Conservation (phyloP, 2,329 filamentous ascomycete species). For the Pseudogymnoascus sp. region DNA sequence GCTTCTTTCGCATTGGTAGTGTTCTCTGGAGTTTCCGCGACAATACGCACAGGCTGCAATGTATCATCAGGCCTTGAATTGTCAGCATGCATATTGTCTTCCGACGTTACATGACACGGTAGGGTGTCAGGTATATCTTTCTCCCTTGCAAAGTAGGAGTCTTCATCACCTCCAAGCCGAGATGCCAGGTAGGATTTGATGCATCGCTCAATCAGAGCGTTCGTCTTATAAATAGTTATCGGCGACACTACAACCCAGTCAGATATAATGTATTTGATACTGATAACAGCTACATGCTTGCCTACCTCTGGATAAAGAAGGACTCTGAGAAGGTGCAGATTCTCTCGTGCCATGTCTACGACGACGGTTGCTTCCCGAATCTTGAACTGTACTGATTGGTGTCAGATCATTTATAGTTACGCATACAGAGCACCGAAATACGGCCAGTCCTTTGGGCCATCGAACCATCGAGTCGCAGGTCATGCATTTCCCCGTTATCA, state of each 20-base stretch:
- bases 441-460: constrained; percentile 64
- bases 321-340: not conserved
- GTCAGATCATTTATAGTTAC: constrained; percentile 75
- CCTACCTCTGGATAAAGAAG: not conserved
- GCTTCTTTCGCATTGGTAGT: not conserved
- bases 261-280: not conserved
- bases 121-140: not conserved
- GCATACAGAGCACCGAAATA: constrained; percentile 78
- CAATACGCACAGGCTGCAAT: not conserved
- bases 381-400: constrained; percentile 22
- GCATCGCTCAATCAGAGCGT: constrained; percentile 46
- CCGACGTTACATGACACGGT: not conserved
- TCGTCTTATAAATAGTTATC: constrained; percentile 54
- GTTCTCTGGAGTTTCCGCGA: not conserved
- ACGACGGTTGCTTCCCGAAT: not conserved
- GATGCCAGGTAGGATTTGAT: constrained; percentile 41
- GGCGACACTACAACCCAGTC: constrained; percentile 29
- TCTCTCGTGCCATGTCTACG: not conserved
- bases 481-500: constrained; percentile 68
- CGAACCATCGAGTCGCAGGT: constrained; percentile 74
- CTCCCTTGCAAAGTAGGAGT: constrained; percentile 11
- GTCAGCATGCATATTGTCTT: not conserved
- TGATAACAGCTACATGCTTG: not conserved
- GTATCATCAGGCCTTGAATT: not conserved
- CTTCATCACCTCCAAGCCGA: constrained; percentile 28